Evolutionary conservation across 768 basidiomycete genomes (phyloP).

Genomic region (Lentinula lateritia): DNA sequence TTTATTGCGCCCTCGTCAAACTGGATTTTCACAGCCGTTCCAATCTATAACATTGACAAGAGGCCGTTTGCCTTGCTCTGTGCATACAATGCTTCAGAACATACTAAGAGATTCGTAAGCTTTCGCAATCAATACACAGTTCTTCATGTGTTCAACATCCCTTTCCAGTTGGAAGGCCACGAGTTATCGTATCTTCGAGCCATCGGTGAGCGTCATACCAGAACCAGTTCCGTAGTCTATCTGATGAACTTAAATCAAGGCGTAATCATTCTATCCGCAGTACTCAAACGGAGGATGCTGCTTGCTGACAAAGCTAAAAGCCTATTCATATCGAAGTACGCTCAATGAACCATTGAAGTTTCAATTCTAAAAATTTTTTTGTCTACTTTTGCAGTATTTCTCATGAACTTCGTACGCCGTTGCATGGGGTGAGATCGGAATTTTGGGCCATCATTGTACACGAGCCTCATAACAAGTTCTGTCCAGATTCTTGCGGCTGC

Average conservation of each 20-base stretch:
- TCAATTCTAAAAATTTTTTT: neutral
- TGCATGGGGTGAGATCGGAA: constrained; percentile 66
- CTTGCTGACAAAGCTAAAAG: constrained; percentile 93
- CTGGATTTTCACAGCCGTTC: constrained; percentile 54
- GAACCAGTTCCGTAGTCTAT: neutral
- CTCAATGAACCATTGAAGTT: neutral
- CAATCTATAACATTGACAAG: constrained; percentile 91
- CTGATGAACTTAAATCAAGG: constrained; percentile 28
- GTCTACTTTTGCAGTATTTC: constrained; percentile 27
- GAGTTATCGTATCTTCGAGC: constrained; percentile 90
- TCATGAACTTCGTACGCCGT: constrained; percentile 84
- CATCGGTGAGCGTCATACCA: constrained; percentile 47
- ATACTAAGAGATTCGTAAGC: constrained; percentile 75
- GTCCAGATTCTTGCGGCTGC: constrained; percentile 82
- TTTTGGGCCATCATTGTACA: neutral
- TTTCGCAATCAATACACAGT: neutral
- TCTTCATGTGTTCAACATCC: constrained; percentile 7
- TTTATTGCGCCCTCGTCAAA: neutral
- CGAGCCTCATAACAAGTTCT: neutral
- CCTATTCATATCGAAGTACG: constrained; percentile 86
- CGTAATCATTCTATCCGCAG: constrained; percentile 90
- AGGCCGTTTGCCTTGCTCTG: constrained; percentile 87
- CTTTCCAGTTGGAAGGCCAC: constrained; percentile 73
- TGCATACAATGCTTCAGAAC: constrained; percentile 82
- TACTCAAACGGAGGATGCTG: constrained; percentile 88